These are phyloP conservation scores for Vitis cinerea DNA, from an alignment of 164 flowering plant species.

Conservation along the genomic window DNA sequence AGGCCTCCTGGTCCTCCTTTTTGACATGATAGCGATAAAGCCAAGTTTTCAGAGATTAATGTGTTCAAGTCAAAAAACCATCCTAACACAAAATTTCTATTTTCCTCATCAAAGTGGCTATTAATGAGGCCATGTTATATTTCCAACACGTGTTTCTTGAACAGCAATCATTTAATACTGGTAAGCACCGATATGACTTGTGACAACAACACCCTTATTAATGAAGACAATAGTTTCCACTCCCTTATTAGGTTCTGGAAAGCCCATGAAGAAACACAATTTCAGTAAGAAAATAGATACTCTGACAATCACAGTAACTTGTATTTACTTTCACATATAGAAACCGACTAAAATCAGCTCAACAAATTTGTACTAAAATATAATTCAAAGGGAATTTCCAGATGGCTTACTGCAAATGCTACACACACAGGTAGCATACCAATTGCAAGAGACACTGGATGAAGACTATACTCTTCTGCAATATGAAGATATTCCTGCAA, in stretches of 20 bases:
- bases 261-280: background rate
- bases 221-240: background rate
- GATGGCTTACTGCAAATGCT: no score
- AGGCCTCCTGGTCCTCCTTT: background rate
- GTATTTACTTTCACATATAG: background rate
- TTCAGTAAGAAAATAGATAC: background rate
- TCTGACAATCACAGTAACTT: background rate
- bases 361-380: background rate
- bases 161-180: background rate
- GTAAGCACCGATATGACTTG: background rate
- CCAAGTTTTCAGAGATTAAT: background rate
- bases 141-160: background rate
- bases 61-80: background rate
- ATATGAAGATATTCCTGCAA: constrained; percentile 58
- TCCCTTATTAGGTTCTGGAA: background rate
- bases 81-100: background rate
- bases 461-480: constrained; percentile 52
- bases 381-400: background rate
- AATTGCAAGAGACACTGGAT: constrained; percentile 72
- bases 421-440: constrained; percentile 32
- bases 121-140: background rate
- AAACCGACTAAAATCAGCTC: background rate
- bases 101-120: background rate
- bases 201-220: background rate
- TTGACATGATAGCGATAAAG: background rate